Conservation (phyloP, 257 asterid species). For the Ligustrum vulgare region DNA sequence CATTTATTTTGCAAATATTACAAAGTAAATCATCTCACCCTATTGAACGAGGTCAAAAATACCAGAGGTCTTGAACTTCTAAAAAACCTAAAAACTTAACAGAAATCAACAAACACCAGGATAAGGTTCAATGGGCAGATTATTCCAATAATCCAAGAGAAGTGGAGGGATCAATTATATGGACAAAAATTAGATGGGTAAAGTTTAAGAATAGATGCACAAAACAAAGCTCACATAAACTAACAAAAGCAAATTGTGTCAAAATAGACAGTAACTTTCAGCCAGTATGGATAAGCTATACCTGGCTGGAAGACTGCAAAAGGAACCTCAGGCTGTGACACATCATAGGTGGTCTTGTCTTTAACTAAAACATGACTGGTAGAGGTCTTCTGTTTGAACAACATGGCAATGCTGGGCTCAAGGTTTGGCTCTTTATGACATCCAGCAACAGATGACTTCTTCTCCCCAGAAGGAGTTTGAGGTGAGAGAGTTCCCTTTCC, state of each 20-base stretch:
- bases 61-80: background rate
- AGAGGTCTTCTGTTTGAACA: conserved; percentile 29
- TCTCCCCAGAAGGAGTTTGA: conserved; percentile 40
- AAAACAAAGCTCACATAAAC: background rate
- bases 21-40: background rate
- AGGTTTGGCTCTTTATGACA: conserved; percentile 37
- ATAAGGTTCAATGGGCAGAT: background rate
- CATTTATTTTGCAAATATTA: background rate
- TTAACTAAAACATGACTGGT: conserved; percentile 37
- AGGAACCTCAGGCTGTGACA: conserved; percentile 41
- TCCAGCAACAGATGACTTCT: conserved; percentile 33
- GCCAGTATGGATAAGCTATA: conserved; percentile 30
- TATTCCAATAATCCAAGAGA: conserved; percentile 12
- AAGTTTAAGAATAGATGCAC: background rate
- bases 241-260: conserved; percentile 3
- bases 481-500: conserved; percentile 40
- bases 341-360: conserved; percentile 62
- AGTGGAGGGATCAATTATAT: conserved; percentile 7
- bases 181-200: conserved; percentile 18
- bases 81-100: conserved; percentile 8
- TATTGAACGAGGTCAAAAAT: background rate
- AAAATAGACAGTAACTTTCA: conserved; percentile 10
- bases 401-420: conserved; percentile 25
- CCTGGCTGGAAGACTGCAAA: conserved; percentile 54
- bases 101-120: conserved; percentile 10